Evolutionary conservation across 2,329 filamentous ascomycete genomes (phyloP), one percentile per base, ranked within the genome.

Genomic region (Blastomyces parvus): DNA sequence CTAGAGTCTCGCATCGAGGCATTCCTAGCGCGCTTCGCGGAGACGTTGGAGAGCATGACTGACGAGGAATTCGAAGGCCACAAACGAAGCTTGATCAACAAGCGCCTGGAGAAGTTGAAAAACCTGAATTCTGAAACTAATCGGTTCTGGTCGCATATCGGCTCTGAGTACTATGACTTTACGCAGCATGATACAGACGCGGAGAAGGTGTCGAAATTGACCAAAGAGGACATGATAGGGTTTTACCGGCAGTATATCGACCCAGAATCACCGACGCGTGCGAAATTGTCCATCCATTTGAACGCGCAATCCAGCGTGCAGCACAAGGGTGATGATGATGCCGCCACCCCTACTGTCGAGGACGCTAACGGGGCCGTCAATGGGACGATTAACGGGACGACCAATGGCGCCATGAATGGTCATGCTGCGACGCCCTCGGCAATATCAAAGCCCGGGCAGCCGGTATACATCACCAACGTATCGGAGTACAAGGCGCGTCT

Each of bases 131-230:
- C 93, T 67, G 94, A 99, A 78, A 91, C 87, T 5, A 83, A 82
- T 62, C 84, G 90, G 55, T 88, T 95, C 73, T 96, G 91, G 92
- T 82, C 82, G 60, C 90, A 97, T 71, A 90, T 99, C 68, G 84
- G 85, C 60, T 88, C 83, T 61, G 92, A 97, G 73, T 90, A 88
- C 68, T 95, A 92, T 74, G 91, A 97, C 75, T 99, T 97, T 75
- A 83, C 91, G 70, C 86, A 89, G 73, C 85, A 93, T 57, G 87
- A 90, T 67, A 83, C 84, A 57, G 93, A 97, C 72, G 92, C 90
- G 9, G 85, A 84, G 38, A 79, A 86, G 61, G 85, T 97, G 69
- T 87, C 88, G 71, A 77, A 80, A 3, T 78, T 97, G 60, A 91
- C 86, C 59, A 96, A 96, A 76, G 74, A 82, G 0, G 90, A 96